These are phyloP conservation scores for Dryas octopetala DNA, from an alignment of 306 rosid genomes.

Conservation along the genomic window DNA sequence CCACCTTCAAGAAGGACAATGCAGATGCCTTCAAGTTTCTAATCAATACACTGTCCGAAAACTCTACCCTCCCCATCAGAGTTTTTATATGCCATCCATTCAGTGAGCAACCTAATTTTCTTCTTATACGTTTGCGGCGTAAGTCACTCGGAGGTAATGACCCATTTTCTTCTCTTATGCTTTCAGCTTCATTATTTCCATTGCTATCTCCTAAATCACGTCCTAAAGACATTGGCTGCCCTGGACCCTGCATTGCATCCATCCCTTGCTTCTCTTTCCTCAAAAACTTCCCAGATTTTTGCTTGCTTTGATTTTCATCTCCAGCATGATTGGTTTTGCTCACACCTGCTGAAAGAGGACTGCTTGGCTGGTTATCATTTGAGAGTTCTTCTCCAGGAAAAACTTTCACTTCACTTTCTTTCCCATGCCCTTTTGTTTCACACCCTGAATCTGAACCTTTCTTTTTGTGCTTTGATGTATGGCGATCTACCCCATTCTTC, in stretches of 20 bases:
- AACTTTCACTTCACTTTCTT: slow-evolving; percentile 51
- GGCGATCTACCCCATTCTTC: slow-evolving; percentile 65
- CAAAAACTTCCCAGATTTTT: slow-evolving; percentile 30
- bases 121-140: slow-evolving; percentile 40
- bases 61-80: slow-evolving; percentile 44
- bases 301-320: slow-evolving; percentile 40
- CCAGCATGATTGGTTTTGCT: slow-evolving; percentile 37
- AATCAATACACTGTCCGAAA: slow-evolving; percentile 49
- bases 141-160: slow-evolving; percentile 33
- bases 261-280: slow-evolving; percentile 62
- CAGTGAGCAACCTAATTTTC: slow-evolving; percentile 40
- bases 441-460: slow-evolving; percentile 46
- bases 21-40: slow-evolving; percentile 48
- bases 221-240: slow-evolving; percentile 35
- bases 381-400: slow-evolving; percentile 61
- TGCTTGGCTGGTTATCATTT: slow-evolving; percentile 36
- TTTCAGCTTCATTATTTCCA: slow-evolving; percentile 40
- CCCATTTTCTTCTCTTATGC: slow-evolving; percentile 41
- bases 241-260: slow-evolving; percentile 32
- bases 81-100: slow-evolving; percentile 48
- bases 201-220: slow-evolving; percentile 40
- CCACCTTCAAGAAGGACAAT: slow-evolving; percentile 48
- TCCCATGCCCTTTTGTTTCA: slow-evolving; percentile 45
- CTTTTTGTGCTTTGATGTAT: slow-evolving; percentile 53
- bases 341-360: slow-evolving; percentile 33